Evolutionary conservation across 345 rosid genomes (phyloP), one percentile per base, ranked within the genome.

Genomic region (Luvunga scandens): DNA sequence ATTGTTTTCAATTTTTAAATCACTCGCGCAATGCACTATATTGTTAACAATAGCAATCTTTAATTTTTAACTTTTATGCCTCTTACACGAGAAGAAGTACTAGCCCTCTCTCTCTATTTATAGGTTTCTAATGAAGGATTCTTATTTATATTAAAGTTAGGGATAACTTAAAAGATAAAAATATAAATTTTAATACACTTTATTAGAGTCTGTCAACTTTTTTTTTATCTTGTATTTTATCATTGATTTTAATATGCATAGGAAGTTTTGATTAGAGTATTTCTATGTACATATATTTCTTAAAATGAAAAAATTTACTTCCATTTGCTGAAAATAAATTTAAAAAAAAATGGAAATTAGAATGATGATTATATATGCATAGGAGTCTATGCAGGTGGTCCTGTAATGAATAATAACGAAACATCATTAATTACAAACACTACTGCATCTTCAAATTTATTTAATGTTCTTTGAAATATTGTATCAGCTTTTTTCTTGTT

Each of bases 101-200:
- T 22, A 42, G 38, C 6, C 1, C 39, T 18, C 8, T 3, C 24
- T 28, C 30, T 7, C 27, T 18, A 18, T 38, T n/a, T n/a, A n/a
- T n/a, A n/a, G 4, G 3, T 2, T 2, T 33, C 34, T 33, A 36
- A 7, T 6, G 1, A 36, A 7, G 7, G 4, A 42, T 42, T 10
- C 14, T 0, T 45, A 2, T 9, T 3, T 42, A 42, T 42, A 42
- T 9, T 42, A 10, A 12, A 42, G 0, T 12, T 42, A 0, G 0
- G 1, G 1, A 42, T 12, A 42, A 42, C 10, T 1, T 12, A 39
- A 9, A 39, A 39, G 0, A 39, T 39, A 39, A 39, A 0, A 39
- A 9, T 0, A 39, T 0, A 9, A 0, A 39, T 39, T 39, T 9
- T 0, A 9, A 39, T 39, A 39, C 1, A 39, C 3, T 9, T 1